Percentiles rank a stretch among this genome's conserved stretches.
Evolutionary conservation across 108 stramenopile species (phyloP).

Genomic region (Pseudonitzschia multiseries): DNA sequence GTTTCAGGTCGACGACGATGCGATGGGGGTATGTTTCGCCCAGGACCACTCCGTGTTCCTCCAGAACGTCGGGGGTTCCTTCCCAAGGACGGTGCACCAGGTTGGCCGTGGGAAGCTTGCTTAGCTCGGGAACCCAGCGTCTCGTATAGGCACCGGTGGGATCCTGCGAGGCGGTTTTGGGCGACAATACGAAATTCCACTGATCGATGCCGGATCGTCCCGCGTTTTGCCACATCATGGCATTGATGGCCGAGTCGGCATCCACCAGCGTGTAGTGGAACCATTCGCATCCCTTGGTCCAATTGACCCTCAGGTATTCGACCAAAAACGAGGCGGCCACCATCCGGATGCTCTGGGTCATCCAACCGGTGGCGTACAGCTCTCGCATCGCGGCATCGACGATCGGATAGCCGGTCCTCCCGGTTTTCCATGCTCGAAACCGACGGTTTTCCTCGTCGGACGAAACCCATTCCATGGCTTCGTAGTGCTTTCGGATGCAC

Average conservation of each 20-base stretch:
- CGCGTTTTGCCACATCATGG: slow-evolving; percentile 64
- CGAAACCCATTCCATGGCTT: slow-evolving; percentile 40
- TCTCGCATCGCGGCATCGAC: slow-evolving; percentile 91
- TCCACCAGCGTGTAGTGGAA: slow-evolving; percentile 58
- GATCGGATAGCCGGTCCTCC: slow-evolving; percentile 78
- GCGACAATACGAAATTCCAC: slow-evolving; percentile 49
- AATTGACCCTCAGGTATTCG: slow-evolving; percentile 48
- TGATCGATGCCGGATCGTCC: slow-evolving; percentile 44
- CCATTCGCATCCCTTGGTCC: slow-evolving; percentile 50
- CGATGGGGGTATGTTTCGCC: slow-evolving; percentile 38
- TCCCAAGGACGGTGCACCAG: slow-evolving; percentile 43
- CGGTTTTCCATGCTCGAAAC: slow-evolving; percentile 61
- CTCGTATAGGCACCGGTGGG: slow-evolving; percentile 38
- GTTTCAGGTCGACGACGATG: slow-evolving; percentile 28
- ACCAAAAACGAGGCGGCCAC: slow-evolving; percentile 46
- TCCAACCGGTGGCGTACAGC: slow-evolving; percentile 75
- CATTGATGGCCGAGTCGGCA: slow-evolving; percentile 55
- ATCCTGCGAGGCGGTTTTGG: slow-evolving; percentile 44
- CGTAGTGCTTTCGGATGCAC: slow-evolving; percentile 43
- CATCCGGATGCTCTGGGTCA: slow-evolving; percentile 58
- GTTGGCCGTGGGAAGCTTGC: slow-evolving; percentile 18
- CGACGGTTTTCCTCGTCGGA: slow-evolving; percentile 31
- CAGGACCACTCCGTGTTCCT: slow-evolving; percentile 23
- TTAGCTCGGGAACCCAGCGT: slow-evolving; percentile 45
- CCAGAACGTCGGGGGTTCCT: slow-evolving; percentile 23